These are phyloP conservation scores for Hypoxylon sp. DNA, from an alignment of 2,329 filamentous ascomycete species.

Conservation along the genomic window DNA sequence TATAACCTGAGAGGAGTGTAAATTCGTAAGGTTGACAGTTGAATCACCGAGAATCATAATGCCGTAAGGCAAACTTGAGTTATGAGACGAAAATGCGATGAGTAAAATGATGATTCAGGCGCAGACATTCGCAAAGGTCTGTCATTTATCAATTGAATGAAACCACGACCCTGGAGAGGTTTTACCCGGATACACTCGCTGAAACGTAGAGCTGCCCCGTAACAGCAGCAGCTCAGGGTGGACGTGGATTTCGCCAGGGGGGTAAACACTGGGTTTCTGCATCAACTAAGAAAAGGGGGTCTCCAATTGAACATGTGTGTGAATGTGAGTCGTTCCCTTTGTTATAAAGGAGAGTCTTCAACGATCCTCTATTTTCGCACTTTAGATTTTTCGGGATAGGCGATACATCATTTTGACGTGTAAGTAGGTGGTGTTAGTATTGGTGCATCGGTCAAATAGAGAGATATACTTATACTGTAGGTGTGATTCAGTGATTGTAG, in stretches of 20 bases:
- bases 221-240: too few relatives aligned
- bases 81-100: background rate
- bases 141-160: conserved; percentile 14
- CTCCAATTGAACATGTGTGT: conserved; percentile 1
- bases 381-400: background rate
- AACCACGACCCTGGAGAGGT: conserved; percentile 1
- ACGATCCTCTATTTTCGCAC: background rate
- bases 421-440: background rate
- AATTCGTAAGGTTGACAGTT: background rate
- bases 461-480: too few relatives aligned
- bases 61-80: background rate
- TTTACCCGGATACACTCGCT: conserved; percentile 5
- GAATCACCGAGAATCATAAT: conserved; percentile 10
- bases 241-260: conserved; percentile 21
- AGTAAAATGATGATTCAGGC: background rate
- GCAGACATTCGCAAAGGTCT: background rate
- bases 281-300: conserved; percentile 1
- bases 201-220: conserved; percentile 19
- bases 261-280: background rate
- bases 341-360: background rate
- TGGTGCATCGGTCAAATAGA: conserved; percentile 2
- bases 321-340: conserved; percentile 1
- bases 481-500: too few relatives aligned
- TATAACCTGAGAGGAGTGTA: background rate
- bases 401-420: background rate